Conservation (phyloP, 2,329 filamentous ascomycete genomes). For the Aspergillus jensenii region DNA sequence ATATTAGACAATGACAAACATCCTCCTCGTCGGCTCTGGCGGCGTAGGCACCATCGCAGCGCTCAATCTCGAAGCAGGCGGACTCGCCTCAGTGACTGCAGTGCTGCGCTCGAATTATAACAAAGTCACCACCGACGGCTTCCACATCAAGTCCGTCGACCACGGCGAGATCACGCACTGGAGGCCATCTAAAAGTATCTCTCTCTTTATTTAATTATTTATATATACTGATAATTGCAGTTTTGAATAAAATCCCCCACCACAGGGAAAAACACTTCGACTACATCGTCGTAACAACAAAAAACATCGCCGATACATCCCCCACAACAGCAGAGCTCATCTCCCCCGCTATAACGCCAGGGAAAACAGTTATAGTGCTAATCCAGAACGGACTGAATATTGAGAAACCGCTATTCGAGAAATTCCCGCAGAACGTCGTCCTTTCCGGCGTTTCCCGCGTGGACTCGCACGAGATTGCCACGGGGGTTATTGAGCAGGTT, state of each 20-base stretch:
- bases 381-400: constrained; percentile 67
- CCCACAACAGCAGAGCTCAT: constrained; percentile 53
- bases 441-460: constrained; percentile 56
- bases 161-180: constrained; percentile 53
- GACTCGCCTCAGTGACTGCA: constrained; percentile 53
- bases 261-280: constrained; percentile 52
- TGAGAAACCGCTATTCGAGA: constrained; percentile 50
- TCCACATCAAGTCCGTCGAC: constrained; percentile 56
- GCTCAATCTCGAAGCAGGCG: constrained; percentile 54
- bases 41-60: constrained; percentile 59
- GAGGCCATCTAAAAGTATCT: constrained; percentile 36
- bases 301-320: constrained; percentile 57
- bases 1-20: too few relatives aligned
- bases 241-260: constrained; percentile 52
- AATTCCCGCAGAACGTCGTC: constrained; percentile 54
- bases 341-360: constrained; percentile 51
- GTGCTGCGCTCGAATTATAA: constrained; percentile 59
- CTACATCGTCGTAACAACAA: constrained; percentile 60
- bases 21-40: constrained; percentile 52
- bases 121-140: constrained; percentile 49
- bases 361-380: constrained; percentile 55
- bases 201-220: too few relatives aligned
- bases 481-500: constrained; percentile 54
- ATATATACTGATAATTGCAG: constrained; percentile 22
- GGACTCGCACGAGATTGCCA: constrained; percentile 49